A percentile compares a stretch with the other conserved stretches of the same genome.
Conservation (phyloP, 176 grass and related monocot species). For the Lolium multiflorum region DNA sequence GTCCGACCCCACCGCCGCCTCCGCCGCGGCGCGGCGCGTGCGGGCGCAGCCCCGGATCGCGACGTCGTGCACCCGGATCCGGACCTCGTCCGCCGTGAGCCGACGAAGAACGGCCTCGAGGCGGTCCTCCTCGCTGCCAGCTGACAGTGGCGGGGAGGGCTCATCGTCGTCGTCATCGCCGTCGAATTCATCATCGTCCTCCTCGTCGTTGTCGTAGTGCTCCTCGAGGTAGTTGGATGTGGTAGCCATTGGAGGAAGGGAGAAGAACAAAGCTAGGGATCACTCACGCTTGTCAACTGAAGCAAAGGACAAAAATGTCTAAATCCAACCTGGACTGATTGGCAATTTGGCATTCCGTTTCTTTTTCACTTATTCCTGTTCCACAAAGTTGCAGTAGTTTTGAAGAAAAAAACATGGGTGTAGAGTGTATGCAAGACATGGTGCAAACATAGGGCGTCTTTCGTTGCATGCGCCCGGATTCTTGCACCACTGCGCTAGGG, state of each 20-base stretch:
- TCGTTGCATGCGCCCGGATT: too few species aligned
- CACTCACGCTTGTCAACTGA: constrained; percentile 7
- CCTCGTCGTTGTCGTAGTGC: background rate
- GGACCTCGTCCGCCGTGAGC: constrained; percentile 65
- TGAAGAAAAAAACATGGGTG: background rate
- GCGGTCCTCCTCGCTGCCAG: constrained; percentile 40
- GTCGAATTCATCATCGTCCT: constrained; percentile 36
- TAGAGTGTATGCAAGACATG: background rate
- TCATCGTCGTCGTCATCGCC: constrained; percentile 28
- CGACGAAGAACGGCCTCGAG: constrained; percentile 60
- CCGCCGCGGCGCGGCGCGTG: constrained; percentile 64
- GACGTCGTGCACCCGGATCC: constrained; percentile 77
- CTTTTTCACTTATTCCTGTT: background rate
- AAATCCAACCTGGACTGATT: constrained; percentile 1
- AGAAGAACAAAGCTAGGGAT: background rate
- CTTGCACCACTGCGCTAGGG: too few species aligned
- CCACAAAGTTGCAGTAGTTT: background rate
- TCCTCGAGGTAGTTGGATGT: constrained; percentile 33
- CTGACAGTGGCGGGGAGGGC: background rate
- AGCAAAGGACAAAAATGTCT: constrained; percentile 17
- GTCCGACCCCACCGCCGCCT: constrained; percentile 62
- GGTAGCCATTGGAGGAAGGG: constrained; percentile 28
- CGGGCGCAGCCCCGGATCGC: constrained; percentile 63
- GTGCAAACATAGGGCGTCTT: too few species aligned
- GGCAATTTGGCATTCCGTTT: background rate